Conservation (phyloP, 2,329 filamentous ascomycete genomes). For the Lachnellula occidentalis region DNA sequence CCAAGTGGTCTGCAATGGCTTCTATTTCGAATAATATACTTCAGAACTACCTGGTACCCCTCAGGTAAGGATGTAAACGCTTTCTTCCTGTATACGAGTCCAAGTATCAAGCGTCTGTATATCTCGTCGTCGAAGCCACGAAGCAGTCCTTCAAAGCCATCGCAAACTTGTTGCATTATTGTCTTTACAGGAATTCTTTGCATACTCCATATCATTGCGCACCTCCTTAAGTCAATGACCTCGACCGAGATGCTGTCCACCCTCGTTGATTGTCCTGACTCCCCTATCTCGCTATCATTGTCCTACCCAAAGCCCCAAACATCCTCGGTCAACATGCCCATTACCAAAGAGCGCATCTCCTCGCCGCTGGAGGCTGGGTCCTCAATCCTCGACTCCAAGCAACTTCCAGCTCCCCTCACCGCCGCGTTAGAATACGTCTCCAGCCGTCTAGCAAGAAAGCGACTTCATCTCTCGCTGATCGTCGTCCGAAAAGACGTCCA, state of each 20-base stretch:
- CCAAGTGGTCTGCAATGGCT: background rate
- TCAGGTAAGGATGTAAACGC: background rate
- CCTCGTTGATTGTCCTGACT: background rate
- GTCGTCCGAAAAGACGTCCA: conserved; percentile 53
- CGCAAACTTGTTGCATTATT: background rate
- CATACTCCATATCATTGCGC: background rate
- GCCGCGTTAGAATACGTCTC: conserved; percentile 55
- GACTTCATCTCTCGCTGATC: conserved; percentile 51
- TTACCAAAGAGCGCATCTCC: conserved; percentile 51
- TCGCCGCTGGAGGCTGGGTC: conserved; percentile 57
- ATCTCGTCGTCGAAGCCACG: conserved; percentile 5
- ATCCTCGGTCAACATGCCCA: conserved; percentile 17
- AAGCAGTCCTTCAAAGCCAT: background rate
- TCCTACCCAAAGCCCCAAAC: background rate
- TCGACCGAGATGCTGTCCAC: background rate
- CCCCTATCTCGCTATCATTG: background rate
- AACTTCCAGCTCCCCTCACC: conserved; percentile 49
- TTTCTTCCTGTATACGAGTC: background rate
- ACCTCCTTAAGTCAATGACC: background rate
- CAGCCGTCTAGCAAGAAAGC: conserved; percentile 48
- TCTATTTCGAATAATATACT: conserved; percentile 1
- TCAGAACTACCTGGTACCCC: background rate
- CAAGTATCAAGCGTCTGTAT: background rate
- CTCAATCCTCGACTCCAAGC: conserved; percentile 52
- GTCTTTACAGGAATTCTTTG: background rate